Evolutionary conservation across 331 rosid genomes (phyloP), one percentile per base, ranked within the genome.

Genomic region (Rosa hybrid): DNA sequence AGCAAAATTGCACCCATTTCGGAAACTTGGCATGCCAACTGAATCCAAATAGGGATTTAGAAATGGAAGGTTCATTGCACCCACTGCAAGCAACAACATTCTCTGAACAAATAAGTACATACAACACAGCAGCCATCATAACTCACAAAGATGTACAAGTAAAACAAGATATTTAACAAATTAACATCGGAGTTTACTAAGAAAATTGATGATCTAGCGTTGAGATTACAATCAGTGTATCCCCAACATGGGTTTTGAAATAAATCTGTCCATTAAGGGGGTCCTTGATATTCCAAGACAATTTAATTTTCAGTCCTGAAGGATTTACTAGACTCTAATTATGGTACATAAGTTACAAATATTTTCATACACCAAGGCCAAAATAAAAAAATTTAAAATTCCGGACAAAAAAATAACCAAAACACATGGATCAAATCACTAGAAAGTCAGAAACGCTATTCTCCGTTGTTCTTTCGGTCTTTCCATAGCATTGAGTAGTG

Each of bases 1-100:
- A n/a, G 97, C 97, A 59, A 93, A 93, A 84, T 93, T 89, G 84
- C 94, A 91, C 3, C 97, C 97, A 54, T 85, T 86, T 41, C 11
- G 76, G 76, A 91, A 93, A 81, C 53, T 91, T 21, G 96, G 97
- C 78, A 84, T 12, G 50, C 96, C 97, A 60, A 89, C 50, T 57
- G 97, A 93, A 80, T 91, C 90, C 73, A 93, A 78, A 77, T 93
- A 91, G n/a, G 97, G 87, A 76, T 88, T 90, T 41, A 93, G 77
- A 81, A 87, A 84, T 14, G 97, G 97, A 77, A 90, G 87, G 14
- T 83, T 89, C 86, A 86, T 87, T 8, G 94, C 93, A 81, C 85
- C 83, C 97, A 93, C 97, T 91, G 78, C 81, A 90, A 68, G 68
- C 78, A 56, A 68, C 45, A 16, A 16, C 41, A 63, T 27, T 23